A percentile compares a stretch with the other conserved stretches of the same genome.
Evolutionary conservation across 371 early-diverging fungal species (phyloP).

Genomic region (Basidiobolus heterosporus): DNA sequence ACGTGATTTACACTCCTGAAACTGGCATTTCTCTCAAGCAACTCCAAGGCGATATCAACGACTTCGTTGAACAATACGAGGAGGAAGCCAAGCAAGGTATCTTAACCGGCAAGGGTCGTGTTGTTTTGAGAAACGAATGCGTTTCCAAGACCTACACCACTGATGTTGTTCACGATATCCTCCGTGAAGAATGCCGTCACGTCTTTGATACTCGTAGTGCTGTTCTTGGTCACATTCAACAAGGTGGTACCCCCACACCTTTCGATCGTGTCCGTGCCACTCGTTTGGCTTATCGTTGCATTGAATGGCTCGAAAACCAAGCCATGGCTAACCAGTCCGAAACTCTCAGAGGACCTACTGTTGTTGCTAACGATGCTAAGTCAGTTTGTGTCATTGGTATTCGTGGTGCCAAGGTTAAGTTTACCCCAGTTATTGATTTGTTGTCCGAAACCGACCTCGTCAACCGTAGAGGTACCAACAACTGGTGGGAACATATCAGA

Average conservation of each 20-base stretch:
- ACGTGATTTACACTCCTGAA: constrained; percentile 89
- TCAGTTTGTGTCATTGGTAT: constrained; percentile 74
- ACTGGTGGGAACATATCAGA: constrained; percentile 4
- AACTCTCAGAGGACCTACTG: constrained; percentile 22
- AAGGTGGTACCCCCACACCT: constrained; percentile 91
- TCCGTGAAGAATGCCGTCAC: constrained; percentile 84
- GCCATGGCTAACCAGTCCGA: constrained; percentile 11
- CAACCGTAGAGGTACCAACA: background rate
- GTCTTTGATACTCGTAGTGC: constrained; percentile 86
- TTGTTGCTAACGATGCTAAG: constrained; percentile 36
- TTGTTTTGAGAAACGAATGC: constrained; percentile 47
- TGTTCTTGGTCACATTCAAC: constrained; percentile 92
- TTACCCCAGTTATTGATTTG: constrained; percentile 7
- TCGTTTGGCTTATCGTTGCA: constrained; percentile 55
- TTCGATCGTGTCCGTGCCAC: constrained; percentile 90
- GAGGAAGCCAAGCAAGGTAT: constrained; percentile 48
- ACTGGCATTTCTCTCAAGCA: constrained; percentile 66
- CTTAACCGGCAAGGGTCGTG: constrained; percentile 44
- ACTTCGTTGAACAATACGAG: constrained; percentile 53
- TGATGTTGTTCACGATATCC: constrained; percentile 70
- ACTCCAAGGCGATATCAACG: constrained; percentile 70
- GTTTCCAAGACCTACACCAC: constrained; percentile 78
- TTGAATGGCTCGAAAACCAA: constrained; percentile 36
- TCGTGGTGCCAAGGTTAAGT: constrained; percentile 51
- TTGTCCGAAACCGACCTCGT: constrained; percentile 1